phyloP scores from a whole-genome alignment of 2,329 filamentous ascomycete species.

The Microcyclospora tardicrescens region DNA sequence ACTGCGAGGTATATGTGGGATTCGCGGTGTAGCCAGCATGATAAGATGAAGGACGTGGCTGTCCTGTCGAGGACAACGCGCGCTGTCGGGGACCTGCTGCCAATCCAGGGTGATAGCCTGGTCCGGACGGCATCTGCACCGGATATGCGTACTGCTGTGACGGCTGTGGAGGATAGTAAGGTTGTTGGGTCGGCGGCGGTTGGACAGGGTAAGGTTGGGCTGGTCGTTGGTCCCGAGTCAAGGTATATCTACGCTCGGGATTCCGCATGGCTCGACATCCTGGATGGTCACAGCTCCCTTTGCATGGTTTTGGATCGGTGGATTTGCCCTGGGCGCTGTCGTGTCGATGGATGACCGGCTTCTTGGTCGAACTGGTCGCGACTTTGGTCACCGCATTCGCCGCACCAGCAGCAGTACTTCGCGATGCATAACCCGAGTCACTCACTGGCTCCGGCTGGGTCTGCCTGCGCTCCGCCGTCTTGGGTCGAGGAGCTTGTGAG shows the following conservation, averaged over 20 bases:
- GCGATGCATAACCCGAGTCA: conserved; percentile 50
- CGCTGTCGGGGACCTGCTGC: conserved; percentile 5
- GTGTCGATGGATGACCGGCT: conserved; percentile 14
- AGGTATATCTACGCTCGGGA: conserved; percentile 14
- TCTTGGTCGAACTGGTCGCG: conserved; percentile 8
- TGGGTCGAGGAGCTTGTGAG: conserved; percentile 18
- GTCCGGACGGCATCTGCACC: conserved; percentile 1
- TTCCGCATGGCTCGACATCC: conserved; percentile 16
- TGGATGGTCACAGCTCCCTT: conserved; percentile 20
- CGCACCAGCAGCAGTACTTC: conserved; percentile 7
- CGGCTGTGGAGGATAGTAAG: not conserved
- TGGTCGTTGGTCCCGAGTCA: conserved; percentile 5
- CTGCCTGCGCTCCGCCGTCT: conserved; percentile 1
- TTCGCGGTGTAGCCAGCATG: too few relatives aligned
- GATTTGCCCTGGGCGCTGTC: conserved; percentile 25
- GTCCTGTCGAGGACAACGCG: too few relatives aligned
- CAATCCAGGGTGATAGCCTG: conserved; percentile 2
- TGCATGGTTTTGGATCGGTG: conserved; percentile 31
- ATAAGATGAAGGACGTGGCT: too few relatives aligned
- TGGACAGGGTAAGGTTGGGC: not conserved
- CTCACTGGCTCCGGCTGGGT: conserved; percentile 36
- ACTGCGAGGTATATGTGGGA: conserved; percentile 1
- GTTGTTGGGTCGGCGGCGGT: conserved; percentile 1
- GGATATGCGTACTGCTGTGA: conserved; percentile 6
- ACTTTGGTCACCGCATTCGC: conserved; percentile 4